Base-by-base conservation (phyloP, 225 moss, liverwort and hornwort genomes). In the Thuidium tamariscinum region DNA sequence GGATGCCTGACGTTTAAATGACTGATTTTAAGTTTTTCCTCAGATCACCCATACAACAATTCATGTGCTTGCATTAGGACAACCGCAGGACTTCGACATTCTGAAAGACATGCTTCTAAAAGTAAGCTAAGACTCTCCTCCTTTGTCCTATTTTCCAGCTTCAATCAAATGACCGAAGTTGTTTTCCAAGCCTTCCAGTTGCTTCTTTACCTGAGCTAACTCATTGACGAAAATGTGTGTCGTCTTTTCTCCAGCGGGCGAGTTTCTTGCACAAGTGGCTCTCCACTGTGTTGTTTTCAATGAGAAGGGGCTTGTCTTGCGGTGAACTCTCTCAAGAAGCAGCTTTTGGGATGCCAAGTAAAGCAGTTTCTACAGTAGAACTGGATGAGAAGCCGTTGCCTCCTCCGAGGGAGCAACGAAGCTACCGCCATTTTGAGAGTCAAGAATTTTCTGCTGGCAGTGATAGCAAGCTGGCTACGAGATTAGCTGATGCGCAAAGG, bases 301-400 rank as follows among this genome's bases (percentile, higher is more conserved):
- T 84, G 83, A 76, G 83, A 69, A 87, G 65, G 52, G 83, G 85
- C 51, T 73, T 85, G 60, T 86, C 87, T 11, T 80, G 60, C 72
- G 82, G 63, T 29, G 91, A 88, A 36, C 82, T 85, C 51, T 90
- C 81, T 25, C 87, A 89, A 52, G 93, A 93, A 39, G 88, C 81
- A 61, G 91, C 88, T 22, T 80, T 92, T 79, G 88, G 94, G 77
- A 89, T 87, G 32, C 82, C 67, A 20, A 96, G 91, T 69, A 86
- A 83, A 80, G 89, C 89, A 39, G 71, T 89, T 44, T 93, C 88
- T 25, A 79, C 77, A 36, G 18, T 86, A 74, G 92, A 88, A 56
- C 92, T 92, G 16, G 95, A 97, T 86, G 97, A 96, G 36, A 97
- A 91, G 84, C 96, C 95, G 16, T 89, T 96, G 72, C 97, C 96